Evolutionary conservation across 805 yeast species (phyloP).

Genomic region (Zygotorulaspora danielsina): DNA sequence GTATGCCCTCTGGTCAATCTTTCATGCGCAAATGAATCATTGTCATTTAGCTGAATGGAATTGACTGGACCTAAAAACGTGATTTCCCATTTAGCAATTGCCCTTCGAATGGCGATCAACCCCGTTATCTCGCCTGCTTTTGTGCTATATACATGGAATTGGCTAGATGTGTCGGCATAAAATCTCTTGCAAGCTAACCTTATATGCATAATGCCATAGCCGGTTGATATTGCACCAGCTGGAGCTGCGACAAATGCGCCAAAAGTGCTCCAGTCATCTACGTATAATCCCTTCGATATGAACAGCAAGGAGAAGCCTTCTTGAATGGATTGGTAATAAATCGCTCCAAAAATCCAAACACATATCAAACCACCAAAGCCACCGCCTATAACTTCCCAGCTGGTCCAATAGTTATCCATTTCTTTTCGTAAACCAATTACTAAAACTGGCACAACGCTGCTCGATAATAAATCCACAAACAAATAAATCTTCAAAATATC

Average conservation of each 20-base stretch:
- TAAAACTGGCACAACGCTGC: constrained; percentile 79
- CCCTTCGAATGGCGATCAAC: constrained; percentile 3
- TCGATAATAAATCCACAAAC: constrained; percentile 85
- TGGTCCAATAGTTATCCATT: constrained; percentile 61
- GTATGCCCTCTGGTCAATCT: background rate
- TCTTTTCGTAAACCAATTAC: constrained; percentile 69
- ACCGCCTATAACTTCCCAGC: constrained; percentile 77
- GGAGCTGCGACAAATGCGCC: constrained; percentile 95
- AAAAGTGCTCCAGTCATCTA: constrained; percentile 87
- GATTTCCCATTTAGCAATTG: constrained; percentile 4
- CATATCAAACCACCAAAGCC: constrained; percentile 78
- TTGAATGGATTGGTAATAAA: constrained; percentile 65
- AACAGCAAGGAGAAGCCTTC: constrained; percentile 76
- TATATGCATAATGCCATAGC: constrained; percentile 46
- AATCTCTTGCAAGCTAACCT: constrained; percentile 39
- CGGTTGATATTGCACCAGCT: constrained; percentile 64
- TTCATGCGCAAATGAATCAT: background rate
- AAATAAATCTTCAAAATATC: constrained; percentile 81
- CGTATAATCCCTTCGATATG: constrained; percentile 75
- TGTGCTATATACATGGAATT: constrained; percentile 7
- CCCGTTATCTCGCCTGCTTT: constrained; percentile 14
- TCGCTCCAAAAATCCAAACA: constrained; percentile 78
- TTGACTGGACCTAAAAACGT: background rate
- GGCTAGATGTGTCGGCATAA: constrained; percentile 9
- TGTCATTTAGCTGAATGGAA: background rate